phyloP scores from a whole-genome alignment of 139 green algal species.

The Chlorella sp. region DNA sequence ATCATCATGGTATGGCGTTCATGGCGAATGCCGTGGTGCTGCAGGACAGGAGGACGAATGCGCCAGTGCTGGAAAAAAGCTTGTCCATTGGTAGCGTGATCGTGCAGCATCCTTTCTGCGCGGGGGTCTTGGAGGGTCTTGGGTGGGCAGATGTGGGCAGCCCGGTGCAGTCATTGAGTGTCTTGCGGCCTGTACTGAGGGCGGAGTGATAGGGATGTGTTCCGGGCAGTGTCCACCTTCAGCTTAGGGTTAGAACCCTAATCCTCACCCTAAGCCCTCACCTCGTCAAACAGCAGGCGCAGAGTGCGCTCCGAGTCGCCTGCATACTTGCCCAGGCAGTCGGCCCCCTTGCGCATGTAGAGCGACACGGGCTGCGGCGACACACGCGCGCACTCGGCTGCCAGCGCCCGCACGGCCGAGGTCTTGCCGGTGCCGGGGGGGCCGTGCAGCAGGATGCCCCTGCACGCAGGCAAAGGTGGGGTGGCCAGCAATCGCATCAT shows the following conservation, averaged over 20 bases:
- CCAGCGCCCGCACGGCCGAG: conserved; percentile 51
- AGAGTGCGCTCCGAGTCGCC: conserved; percentile 85
- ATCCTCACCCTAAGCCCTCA: conserved; percentile 5
- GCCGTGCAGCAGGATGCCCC: conserved; percentile 65
- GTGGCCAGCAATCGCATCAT: too few relatives aligned
- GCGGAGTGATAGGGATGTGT: too few relatives aligned
- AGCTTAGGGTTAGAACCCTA: not conserved
- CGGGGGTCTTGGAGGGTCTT: too few relatives aligned
- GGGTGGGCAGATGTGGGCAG: too few relatives aligned
- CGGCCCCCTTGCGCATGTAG: conserved; percentile 77
- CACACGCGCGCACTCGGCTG: conserved; percentile 42
- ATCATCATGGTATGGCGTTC: too few relatives aligned
- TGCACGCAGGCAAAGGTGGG: too few relatives aligned
- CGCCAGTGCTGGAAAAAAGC: too few relatives aligned
- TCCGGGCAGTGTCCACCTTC: not conserved
- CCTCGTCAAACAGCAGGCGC: conserved; percentile 77
- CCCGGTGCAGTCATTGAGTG: too few relatives aligned
- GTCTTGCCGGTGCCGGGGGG: conserved; percentile 71
- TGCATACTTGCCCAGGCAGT: conserved; percentile 86
- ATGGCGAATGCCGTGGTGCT: too few relatives aligned
- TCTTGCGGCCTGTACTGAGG: not conserved
- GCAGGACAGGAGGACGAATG: too few relatives aligned
- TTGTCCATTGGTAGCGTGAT: too few relatives aligned
- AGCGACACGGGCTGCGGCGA: conserved; percentile 57
- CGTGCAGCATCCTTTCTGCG: too few relatives aligned